A percentile compares a stretch with the other conserved stretches of the same genome.
These are phyloP conservation scores for Diaporthe destruens DNA, from an alignment of 2,329 filamentous ascomycete species.

Conservation along the genomic window DNA sequence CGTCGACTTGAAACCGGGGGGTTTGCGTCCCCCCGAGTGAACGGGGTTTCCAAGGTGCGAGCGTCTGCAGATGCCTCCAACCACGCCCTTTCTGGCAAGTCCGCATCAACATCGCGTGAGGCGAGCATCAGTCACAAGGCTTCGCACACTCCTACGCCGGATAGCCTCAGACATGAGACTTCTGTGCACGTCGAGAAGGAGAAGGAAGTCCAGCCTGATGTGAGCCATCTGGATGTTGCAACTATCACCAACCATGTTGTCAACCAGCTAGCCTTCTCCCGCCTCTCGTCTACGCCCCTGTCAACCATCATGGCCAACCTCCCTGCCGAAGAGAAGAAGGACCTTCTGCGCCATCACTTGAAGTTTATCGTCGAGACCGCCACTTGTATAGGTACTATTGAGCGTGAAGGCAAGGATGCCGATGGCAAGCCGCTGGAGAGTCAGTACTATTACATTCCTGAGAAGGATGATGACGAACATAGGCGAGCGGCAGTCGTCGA, in stretches of 20 bases:
- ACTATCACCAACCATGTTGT: constrained; percentile 85
- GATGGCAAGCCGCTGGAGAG: constrained; percentile 93
- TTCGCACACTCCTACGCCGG: constrained; percentile 39
- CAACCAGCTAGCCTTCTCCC: constrained; percentile 96
- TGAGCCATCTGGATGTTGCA: constrained; percentile 53
- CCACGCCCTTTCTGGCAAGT: constrained; percentile 48
- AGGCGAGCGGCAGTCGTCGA: constrained; percentile 86
- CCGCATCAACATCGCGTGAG: constrained; percentile 43
- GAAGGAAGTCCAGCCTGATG: constrained; percentile 52
- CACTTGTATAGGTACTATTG: constrained; percentile 87
- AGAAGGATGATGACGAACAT: constrained; percentile 83
- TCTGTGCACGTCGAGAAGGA: constrained; percentile 49
- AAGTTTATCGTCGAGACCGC: constrained; percentile 79
- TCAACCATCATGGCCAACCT: constrained; percentile 91
- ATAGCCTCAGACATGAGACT: constrained; percentile 1
- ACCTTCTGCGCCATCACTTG: constrained; percentile 73
- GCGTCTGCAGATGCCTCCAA: constrained; percentile 46
- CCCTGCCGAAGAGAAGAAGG: constrained; percentile 73
- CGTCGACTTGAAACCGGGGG: constrained; percentile 41
- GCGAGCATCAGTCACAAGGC: constrained; percentile 21
- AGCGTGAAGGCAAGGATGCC: constrained; percentile 92
- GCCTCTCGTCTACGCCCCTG: constrained; percentile 89
- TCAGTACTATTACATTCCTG: constrained; percentile 96
- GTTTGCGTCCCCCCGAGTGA: constrained; percentile 22
- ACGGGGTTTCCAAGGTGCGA: constrained; percentile 40